phyloP scores from a whole-genome alignment of 352 stramenopile species.

The Aphanomyces euteiches region DNA sequence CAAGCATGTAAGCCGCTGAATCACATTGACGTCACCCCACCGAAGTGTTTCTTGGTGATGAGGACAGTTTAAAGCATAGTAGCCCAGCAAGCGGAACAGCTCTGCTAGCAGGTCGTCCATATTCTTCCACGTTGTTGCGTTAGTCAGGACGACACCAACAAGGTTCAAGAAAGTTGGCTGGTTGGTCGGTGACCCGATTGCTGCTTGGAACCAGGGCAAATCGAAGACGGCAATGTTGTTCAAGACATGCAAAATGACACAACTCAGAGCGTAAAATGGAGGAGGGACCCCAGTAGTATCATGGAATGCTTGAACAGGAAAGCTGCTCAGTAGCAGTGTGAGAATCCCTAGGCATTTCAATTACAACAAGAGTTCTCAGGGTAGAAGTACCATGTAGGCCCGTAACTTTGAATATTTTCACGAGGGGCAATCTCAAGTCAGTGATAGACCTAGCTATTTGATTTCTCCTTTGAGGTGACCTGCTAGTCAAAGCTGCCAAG shows the following conservation, averaged over 20 bases:
- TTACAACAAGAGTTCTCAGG: background rate
- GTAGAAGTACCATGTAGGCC: slow-evolving; percentile 6
- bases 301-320: slow-evolving; percentile 20
- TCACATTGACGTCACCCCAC: background rate
- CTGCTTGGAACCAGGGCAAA: slow-evolving; percentile 24
- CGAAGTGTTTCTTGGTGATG: slow-evolving; percentile 21
- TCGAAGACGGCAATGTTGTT: slow-evolving; percentile 29
- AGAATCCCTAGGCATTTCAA: slow-evolving; percentile 3
- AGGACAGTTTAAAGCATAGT: slow-evolving; percentile 8
- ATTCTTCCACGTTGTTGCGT: background rate
- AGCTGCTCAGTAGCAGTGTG: slow-evolving; percentile 2
- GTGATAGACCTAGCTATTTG: background rate
- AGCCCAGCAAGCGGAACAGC: slow-evolving; percentile 12
- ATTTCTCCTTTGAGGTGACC: slow-evolving; percentile 8
- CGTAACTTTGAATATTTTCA: slow-evolving; percentile 26
- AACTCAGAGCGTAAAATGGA: background rate
- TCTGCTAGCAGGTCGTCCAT: slow-evolving; percentile 18
- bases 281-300: background rate
- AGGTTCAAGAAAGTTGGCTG: slow-evolving; percentile 22
- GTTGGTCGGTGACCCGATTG: slow-evolving; percentile 8
- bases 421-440: slow-evolving; percentile 21
- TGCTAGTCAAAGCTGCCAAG: slow-evolving; percentile 15
- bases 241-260: slow-evolving; percentile 9
- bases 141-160: slow-evolving; percentile 2
- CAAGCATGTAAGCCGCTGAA: slow-evolving; percentile 7